Evolutionary conservation across 148 eudicot species (phyloP), one percentile per base, ranked within the genome.

Genomic region (Silene uniflora): DNA sequence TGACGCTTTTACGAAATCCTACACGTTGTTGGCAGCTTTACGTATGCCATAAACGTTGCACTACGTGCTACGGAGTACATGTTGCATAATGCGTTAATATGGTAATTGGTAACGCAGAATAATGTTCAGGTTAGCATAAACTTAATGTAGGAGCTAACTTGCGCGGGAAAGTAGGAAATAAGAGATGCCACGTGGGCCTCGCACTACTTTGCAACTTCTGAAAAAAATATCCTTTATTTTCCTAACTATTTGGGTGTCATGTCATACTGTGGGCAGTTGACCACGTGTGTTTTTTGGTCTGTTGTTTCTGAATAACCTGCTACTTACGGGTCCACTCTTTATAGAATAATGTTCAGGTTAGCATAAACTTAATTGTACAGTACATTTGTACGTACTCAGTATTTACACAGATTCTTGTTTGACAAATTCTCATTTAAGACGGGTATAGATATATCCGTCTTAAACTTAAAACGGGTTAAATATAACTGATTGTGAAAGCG

Each of bases 321-420:
- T 77, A 73, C 68, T 74, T 69, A 21, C 55, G 62, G 82, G 78
- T 35, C 78, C 78, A 70, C 82, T 74, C 32, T 74, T 75, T 25
- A n/a, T n/a, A n/a, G n/a, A n/a, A n/a, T n/a, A n/a, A n/a, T n/a
- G n/a, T n/a, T n/a, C n/a, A n/a, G n/a, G n/a, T n/a, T n/a, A n/a
- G n/a, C n/a, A n/a, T n/a, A n/a, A n/a, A n/a, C n/a, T n/a, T n/a
- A n/a, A n/a, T n/a, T n/a, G n/a, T n/a, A n/a, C n/a, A n/a, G n/a
- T n/a, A n/a, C n/a, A n/a, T n/a, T n/a, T n/a, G n/a, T n/a, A n/a
- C n/a, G n/a, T n/a, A n/a, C n/a, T n/a, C n/a, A n/a, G n/a, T n/a
- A n/a, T n/a, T n/a, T n/a, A n/a, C n/a, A n/a, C n/a, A n/a, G n/a
- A n/a, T n/a, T n/a, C n/a, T n/a, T n/a, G n/a, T n/a, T n/a, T n/a